phyloP scores from a whole-genome alignment of 2,329 filamentous ascomycete species.

The Botrytis byssoidea region DNA sequence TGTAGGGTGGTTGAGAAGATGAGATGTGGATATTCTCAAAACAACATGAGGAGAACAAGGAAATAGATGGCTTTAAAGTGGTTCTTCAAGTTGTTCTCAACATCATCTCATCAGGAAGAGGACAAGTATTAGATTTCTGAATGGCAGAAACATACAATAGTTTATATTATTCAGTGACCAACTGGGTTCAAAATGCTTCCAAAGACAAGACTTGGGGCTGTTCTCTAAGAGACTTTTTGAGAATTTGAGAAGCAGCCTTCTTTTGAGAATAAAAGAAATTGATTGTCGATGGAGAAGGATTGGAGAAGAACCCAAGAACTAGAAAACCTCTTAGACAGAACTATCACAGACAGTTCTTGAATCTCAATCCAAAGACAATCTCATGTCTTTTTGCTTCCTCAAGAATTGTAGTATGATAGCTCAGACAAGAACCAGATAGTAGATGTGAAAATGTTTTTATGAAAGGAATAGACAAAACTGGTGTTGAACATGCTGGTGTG shows the following conservation, averaged over 20 bases:
- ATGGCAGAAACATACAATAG: not conserved
- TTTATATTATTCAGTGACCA: not conserved
- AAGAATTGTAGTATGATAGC: not conserved
- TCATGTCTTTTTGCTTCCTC: not conserved
- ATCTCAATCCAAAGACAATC: not conserved
- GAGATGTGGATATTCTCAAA: not conserved
- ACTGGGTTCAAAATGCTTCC: not conserved
- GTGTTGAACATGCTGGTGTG: not conserved
- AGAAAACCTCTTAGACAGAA: not conserved
- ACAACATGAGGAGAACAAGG: not conserved
- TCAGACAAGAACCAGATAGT: not conserved
- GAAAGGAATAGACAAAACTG: not conserved
- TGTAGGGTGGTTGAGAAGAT: too few species aligned
- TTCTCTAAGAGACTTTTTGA: rapidly evolving
- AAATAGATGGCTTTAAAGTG: too few species aligned
- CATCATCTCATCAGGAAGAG: too few species aligned
- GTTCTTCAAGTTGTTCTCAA: not conserved
- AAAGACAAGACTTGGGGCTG: not conserved
- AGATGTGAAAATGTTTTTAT: not conserved
- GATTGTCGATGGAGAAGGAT: not conserved
- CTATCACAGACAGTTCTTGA: not conserved
- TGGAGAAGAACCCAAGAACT: not conserved
- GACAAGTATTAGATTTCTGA: not conserved
- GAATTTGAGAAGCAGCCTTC: not conserved
- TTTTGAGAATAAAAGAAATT: not conserved